Conservation (phyloP, 177 flowering plant genomes). For the Vitis hybrid region DNA sequence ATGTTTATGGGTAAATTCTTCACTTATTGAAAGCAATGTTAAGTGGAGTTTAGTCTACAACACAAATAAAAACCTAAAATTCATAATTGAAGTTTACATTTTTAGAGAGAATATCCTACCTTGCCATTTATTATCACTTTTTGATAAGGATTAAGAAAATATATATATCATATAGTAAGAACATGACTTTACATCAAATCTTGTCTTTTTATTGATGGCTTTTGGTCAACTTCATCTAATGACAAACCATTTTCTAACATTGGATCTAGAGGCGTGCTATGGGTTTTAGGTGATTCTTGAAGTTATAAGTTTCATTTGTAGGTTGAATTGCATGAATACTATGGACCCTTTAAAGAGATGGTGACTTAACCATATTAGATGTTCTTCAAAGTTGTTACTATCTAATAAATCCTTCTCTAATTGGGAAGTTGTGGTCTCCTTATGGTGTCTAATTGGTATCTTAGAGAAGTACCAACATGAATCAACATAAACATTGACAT, state of each 20-base stretch:
- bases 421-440: slow-evolving; percentile 68
- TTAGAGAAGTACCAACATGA: slow-evolving; percentile 34
- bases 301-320: slow-evolving; percentile 47
- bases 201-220: slow-evolving; percentile 72
- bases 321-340: slow-evolving; percentile 49
- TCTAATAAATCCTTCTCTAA: slow-evolving; percentile 79
- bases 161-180: too few species aligned
- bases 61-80: too few species aligned
- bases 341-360: slow-evolving; percentile 82
- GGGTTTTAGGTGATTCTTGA: slow-evolving; percentile 73
- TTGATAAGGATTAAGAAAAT: too few species aligned
- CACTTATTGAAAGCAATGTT: too few species aligned
- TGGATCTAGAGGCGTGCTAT: slow-evolving; percentile 77
- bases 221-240: slow-evolving; percentile 55
- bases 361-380: slow-evolving; percentile 81
- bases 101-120: too few species aligned
- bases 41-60: too few species aligned
- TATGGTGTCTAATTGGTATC: slow-evolving; percentile 71
- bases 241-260: slow-evolving; percentile 70
- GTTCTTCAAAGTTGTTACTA: slow-evolving; percentile 76
- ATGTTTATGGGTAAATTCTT: too few species aligned
- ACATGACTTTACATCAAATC: slow-evolving; percentile 20
- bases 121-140: too few species aligned
- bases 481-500: not conserved
- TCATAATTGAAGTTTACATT: too few species aligned